Percentiles rank a stretch among this genome's conserved stretches.
Evolutionary conservation across 2,329 filamentous ascomycete species (phyloP).

Genomic region (Botryotinia narcissicola): DNA sequence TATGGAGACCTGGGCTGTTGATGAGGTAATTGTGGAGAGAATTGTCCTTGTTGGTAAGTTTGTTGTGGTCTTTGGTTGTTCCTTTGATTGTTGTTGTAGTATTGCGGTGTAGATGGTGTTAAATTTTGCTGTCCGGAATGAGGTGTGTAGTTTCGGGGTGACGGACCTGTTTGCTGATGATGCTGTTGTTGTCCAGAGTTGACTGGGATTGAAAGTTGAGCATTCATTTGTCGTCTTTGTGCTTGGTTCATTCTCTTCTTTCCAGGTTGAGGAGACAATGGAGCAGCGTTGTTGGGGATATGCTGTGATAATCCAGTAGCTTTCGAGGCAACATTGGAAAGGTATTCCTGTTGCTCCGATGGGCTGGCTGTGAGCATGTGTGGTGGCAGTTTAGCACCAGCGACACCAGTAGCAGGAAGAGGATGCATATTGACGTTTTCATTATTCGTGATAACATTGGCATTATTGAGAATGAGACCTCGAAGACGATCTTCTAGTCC

Average conservation of each 20-base stretch:
- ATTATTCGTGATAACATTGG: constrained; percentile 28
- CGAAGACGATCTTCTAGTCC: constrained; percentile 57
- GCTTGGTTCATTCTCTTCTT: constrained; percentile 59
- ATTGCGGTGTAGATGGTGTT: constrained; percentile 22
- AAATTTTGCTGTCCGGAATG: constrained; percentile 15
- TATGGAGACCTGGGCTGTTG: constrained; percentile 28
- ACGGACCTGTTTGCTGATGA: constrained; percentile 39
- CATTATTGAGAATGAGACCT: constrained; percentile 57
- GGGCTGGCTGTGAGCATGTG: constrained; percentile 28
- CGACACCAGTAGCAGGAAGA: constrained; percentile 26
- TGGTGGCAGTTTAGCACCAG: constrained; percentile 25
- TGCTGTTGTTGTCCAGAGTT: constrained; percentile 40
- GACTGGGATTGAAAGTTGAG: constrained; percentile 56
- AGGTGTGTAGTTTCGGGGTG: constrained; percentile 31
- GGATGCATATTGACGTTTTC: constrained; percentile 26
- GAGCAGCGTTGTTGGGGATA: not conserved
- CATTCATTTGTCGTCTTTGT: constrained; percentile 60
- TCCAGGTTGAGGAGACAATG: constrained; percentile 30
- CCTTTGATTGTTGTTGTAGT: constrained; percentile 10
- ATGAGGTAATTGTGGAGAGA: constrained; percentile 28
- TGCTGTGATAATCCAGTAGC: constrained; percentile 27
- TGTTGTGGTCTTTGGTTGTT: constrained; percentile 26
- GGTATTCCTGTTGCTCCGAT: constrained; percentile 29
- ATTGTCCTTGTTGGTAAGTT: constrained; percentile 25
- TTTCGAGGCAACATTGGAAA: constrained; percentile 18